A percentile compares a stretch with the other conserved stretches of the same genome.
These are phyloP conservation scores for Leishmania braziliensis DNA, from an alignment of 208 protist genomes.

Conservation along the genomic window DNA sequence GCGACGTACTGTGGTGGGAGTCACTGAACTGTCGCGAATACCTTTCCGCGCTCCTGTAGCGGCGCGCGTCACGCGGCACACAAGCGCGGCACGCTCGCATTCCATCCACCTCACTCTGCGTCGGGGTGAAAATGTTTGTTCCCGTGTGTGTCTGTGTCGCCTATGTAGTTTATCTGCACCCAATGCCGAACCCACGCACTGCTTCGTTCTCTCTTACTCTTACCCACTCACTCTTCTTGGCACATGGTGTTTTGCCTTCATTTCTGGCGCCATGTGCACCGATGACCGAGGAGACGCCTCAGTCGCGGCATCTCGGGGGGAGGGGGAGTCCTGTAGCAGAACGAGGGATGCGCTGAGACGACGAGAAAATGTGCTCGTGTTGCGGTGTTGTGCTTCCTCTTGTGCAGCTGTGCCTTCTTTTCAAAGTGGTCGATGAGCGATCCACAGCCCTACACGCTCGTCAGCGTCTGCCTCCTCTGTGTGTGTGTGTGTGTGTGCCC, in stretches of 20 bases:
- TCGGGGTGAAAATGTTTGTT: neutral
- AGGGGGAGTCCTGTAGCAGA: no score
- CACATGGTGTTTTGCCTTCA: no score
- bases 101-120: neutral
- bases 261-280: no score
- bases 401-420: no score
- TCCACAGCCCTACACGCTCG: no score
- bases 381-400: no score
- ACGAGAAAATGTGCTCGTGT: no score
- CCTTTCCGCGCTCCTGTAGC: conserved; percentile 16
- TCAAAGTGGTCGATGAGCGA: no score
- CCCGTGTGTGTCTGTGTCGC: neutral
- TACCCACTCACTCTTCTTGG: no score
- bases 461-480: neutral
- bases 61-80: neutral
- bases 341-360: no score
- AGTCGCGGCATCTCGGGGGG: no score
- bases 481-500: neutral
- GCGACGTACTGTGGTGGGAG: conserved; percentile 33
- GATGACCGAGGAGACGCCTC: no score
- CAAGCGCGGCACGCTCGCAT: neutral
- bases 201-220: neutral
- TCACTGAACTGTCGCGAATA: conserved; percentile 25
- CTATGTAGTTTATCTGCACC: neutral
- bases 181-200: neutral